These are phyloP conservation scores for Xylona heveae DNA, from an alignment of 495 filamentous ascomycete species.

Conservation along the genomic window DNA sequence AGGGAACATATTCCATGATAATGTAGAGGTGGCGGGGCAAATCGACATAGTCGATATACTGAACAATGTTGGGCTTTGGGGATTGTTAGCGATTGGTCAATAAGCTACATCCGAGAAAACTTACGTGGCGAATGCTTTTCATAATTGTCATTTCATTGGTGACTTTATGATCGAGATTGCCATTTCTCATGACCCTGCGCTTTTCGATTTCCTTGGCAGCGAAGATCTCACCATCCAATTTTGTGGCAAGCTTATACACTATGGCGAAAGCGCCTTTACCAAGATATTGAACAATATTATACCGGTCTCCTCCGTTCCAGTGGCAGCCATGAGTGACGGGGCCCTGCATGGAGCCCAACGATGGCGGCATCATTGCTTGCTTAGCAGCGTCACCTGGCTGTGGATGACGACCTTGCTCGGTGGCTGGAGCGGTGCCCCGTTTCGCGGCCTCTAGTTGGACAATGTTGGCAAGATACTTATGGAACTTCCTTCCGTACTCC, in stretches of 20 bases:
- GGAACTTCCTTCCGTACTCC: constrained; percentile 37
- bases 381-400: no score
- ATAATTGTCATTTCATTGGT: constrained; percentile 94
- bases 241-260: constrained; percentile 68
- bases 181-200: constrained; percentile 71
- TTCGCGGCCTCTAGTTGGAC: constrained; percentile 5
- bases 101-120: constrained; percentile 10
- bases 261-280: constrained; percentile 88
- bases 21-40: constrained; percentile 64
- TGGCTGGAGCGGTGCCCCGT: background rate
- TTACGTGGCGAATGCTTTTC: constrained; percentile 59
- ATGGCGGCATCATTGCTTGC: no score
- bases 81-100: background rate
- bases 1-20: constrained; percentile 84
- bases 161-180: constrained; percentile 61
- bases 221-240: constrained; percentile 54
- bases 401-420: no score
- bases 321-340: constrained; percentile 30
- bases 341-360: constrained; percentile 8
- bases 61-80: constrained; percentile 63
- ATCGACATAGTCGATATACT: constrained; percentile 60
- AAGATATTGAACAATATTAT: constrained; percentile 60
- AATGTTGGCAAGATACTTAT: constrained; percentile 24
- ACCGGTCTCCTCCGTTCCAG: constrained; percentile 66
- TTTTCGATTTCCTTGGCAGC: constrained; percentile 90